These are phyloP conservation scores for Trichoderma gracile DNA, from an alignment of 2,329 filamentous ascomycete species.

Conservation along the genomic window DNA sequence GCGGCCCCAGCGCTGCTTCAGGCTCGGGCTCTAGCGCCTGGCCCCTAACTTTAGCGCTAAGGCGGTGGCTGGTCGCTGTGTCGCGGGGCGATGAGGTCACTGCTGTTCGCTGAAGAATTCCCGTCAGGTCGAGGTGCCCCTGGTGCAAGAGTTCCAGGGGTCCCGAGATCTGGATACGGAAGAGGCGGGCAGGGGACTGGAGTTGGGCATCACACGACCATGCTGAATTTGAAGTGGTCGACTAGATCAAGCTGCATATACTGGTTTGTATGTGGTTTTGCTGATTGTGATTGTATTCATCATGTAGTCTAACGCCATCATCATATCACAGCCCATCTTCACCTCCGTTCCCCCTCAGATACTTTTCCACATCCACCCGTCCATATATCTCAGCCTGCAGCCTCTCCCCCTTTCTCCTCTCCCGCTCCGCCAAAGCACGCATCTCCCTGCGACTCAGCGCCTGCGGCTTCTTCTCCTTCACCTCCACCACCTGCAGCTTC, in stretches of 20 bases:
- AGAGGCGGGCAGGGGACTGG: not conserved
- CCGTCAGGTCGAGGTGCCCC: not conserved
- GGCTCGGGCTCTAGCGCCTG: slow-evolving; percentile 14
- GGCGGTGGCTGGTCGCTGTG: not conserved
- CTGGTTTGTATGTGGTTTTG: too few relatives aligned
- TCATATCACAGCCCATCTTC: slow-evolving; percentile 29
- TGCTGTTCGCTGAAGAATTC: slow-evolving; percentile 7
- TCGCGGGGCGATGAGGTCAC: slow-evolving; percentile 25
- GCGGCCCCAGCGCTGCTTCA: slow-evolving; percentile 19
- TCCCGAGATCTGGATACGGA: not conserved
- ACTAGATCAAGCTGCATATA: too few relatives aligned
- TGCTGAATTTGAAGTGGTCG: not conserved
- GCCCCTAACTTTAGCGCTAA: slow-evolving; percentile 25
- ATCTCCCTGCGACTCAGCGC: slow-evolving; percentile 59
- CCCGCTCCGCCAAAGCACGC: slow-evolving; percentile 47
- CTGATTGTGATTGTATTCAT: not conserved
- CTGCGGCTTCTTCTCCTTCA: slow-evolving; percentile 58
- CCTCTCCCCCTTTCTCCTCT: slow-evolving; percentile 60
- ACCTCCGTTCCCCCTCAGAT: slow-evolving; percentile 55
- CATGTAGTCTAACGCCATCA: not conserved
- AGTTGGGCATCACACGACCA: not conserved
- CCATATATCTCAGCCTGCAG: slow-evolving; percentile 72
- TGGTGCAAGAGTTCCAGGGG: slow-evolving; percentile 5
- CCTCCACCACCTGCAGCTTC: slow-evolving; percentile 46
- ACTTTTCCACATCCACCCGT: slow-evolving; percentile 73